Conservation (phyloP, 331 rosid genomes). For the Spiraea crenata region DNA sequence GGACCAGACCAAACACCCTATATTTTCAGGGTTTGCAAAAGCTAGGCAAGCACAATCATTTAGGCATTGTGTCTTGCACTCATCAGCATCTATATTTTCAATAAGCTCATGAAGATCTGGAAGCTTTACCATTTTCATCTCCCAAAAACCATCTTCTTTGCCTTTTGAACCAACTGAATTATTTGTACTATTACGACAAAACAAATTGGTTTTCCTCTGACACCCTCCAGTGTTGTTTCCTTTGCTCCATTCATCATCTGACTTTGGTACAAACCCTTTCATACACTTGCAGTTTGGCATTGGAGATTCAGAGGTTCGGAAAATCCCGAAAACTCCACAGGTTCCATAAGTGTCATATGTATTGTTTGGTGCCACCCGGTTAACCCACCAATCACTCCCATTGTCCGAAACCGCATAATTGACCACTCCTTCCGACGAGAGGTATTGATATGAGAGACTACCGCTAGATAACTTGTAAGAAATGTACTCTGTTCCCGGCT, state of each 20-base stretch:
- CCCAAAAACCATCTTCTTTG: no score
- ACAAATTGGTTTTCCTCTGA: neutral
- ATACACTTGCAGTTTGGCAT: constrained; percentile 11
- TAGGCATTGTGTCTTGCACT: no score
- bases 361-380: neutral
- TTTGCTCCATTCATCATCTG: constrained; percentile 8
- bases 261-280: constrained; percentile 5
- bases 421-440: neutral
- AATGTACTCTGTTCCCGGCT: neutral
- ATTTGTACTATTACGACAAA: constrained; percentile 2
- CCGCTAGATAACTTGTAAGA: neutral
- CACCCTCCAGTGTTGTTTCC: constrained; percentile 20
- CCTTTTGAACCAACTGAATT: neutral
- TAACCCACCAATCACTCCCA: neutral
- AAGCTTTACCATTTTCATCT: no score
- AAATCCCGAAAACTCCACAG: constrained; percentile 20
- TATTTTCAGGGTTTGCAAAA: neutral
- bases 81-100: no score
- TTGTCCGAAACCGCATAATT: neutral
- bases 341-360: constrained; percentile 7
- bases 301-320: neutral
- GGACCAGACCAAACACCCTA: no score
- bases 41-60: constrained; percentile 27
- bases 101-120: no score
- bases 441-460: rapidly evolving